Conservation (phyloP, 208 protist species). For the Borovskyia barvae region DNA sequence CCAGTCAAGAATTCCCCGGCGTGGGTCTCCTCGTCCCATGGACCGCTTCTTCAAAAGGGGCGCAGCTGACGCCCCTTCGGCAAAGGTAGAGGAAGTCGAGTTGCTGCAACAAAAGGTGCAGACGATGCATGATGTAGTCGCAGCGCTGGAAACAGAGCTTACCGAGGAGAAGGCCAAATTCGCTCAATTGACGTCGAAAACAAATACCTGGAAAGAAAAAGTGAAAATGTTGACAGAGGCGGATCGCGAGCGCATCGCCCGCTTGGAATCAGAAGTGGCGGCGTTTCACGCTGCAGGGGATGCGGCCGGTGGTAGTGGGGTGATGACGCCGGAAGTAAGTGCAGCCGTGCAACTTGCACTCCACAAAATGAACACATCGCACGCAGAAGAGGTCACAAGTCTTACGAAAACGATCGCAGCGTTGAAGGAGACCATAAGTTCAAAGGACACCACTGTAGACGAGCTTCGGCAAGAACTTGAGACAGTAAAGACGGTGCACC, state of each 20-base stretch:
- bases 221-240: conserved; percentile 41
- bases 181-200: conserved; percentile 33
- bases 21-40: too few relatives aligned
- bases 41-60: conserved; percentile 46
- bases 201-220: conserved; percentile 64
- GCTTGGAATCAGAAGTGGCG: conserved; percentile 27
- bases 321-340: conserved; percentile 9
- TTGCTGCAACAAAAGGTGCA: conserved; percentile 56
- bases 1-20: too few relatives aligned
- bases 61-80: conserved; percentile 16
- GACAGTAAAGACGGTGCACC: conserved; percentile 22
- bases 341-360: conserved; percentile 24
- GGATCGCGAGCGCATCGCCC: conserved; percentile 42
- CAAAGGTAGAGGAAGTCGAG: conserved; percentile 54
- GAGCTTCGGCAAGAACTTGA: conserved; percentile 31
- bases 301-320: neutral
- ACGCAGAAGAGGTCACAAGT: conserved; percentile 4
- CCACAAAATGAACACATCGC: neutral
- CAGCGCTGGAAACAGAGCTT: conserved; percentile 47
- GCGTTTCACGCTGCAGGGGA: conserved; percentile 14
- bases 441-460: neutral
- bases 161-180: conserved; percentile 44
- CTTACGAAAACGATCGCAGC: neutral
- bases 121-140: conserved; percentile 52
- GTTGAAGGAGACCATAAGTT: neutral